Evolutionary conservation across 805 yeast species (phyloP).

Genomic region (Kodamaea hsintzibuensis): DNA sequence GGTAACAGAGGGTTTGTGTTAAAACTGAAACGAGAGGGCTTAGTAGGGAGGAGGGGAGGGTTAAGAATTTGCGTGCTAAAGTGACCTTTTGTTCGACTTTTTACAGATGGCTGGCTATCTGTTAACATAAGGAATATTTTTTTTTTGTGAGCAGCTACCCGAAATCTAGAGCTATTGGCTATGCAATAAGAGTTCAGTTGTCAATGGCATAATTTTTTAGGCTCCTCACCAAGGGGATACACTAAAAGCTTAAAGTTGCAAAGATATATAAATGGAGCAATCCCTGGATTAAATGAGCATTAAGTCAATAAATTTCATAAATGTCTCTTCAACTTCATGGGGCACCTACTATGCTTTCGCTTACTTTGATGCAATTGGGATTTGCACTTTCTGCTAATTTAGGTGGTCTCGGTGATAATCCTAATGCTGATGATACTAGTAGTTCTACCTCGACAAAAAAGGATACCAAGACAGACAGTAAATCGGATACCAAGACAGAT

Average conservation of each 20-base stretch:
- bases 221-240: not conserved
- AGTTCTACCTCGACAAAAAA: not conserved
- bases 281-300: not conserved
- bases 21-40: not conserved
- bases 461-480: conserved; percentile 7
- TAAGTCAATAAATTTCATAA: not conserved
- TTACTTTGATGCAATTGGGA: conserved; percentile 11
- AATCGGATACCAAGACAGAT: not conserved
- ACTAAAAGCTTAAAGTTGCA: not conserved
- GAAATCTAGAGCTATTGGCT: not conserved
- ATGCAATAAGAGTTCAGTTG: not conserved
- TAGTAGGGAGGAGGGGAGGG: not conserved
- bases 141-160: not conserved
- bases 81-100: not conserved
- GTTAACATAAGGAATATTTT: not conserved
- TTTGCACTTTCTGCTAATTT: conserved; percentile 12
- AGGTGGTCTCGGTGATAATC: conserved; percentile 18
- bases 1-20: not conserved
- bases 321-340: conserved; percentile 5
- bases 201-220: not conserved
- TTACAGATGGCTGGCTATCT: not conserved
- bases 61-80: not conserved
- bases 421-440: not conserved
- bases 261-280: not conserved
- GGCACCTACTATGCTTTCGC: conserved; percentile 2